Conservation (phyloP, 1,284 basidiomycete species). For the Cryptococcus sp. region DNA sequence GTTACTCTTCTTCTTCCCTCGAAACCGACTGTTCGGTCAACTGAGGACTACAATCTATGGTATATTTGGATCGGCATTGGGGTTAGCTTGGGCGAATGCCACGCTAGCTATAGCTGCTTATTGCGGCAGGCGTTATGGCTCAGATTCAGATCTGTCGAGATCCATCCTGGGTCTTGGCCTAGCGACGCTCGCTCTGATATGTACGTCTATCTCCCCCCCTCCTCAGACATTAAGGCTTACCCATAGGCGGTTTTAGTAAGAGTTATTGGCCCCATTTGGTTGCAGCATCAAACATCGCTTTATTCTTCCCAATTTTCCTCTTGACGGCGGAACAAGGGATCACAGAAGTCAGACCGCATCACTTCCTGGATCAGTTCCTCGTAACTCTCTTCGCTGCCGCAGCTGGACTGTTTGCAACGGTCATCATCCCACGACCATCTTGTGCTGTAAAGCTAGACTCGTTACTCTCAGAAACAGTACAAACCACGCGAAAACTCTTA, state of each 20-base stretch:
- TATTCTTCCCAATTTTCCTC: slow-evolving; percentile 46
- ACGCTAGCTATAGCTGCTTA: slow-evolving; percentile 38
- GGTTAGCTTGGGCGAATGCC: slow-evolving; percentile 36
- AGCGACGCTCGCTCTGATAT: slow-evolving; percentile 31
- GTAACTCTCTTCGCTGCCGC: slow-evolving; percentile 38
- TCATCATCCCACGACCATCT: slow-evolving; percentile 27
- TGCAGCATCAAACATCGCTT: slow-evolving; percentile 36
- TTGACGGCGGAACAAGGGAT: slow-evolving; percentile 34
- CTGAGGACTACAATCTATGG: slow-evolving; percentile 23
- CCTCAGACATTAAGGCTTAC: slow-evolving; percentile 22
- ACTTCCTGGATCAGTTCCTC: slow-evolving; percentile 40
- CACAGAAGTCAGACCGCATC: slow-evolving; percentile 8
- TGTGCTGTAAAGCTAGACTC: slow-evolving; percentile 21
- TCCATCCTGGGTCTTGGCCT: slow-evolving; percentile 37
- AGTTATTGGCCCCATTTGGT: slow-evolving; percentile 37
- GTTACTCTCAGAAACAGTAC: slow-evolving; percentile 17
- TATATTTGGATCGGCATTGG: slow-evolving; percentile 29
- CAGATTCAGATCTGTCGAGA: slow-evolving; percentile 28
- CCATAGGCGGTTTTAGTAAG: slow-evolving; percentile 37
- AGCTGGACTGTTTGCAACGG: slow-evolving; percentile 30
- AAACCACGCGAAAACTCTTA: slow-evolving; percentile 24
- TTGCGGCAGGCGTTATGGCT: slow-evolving; percentile 27
- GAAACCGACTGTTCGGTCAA: slow-evolving; percentile 14
- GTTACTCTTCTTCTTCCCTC: slow-evolving; percentile 47
- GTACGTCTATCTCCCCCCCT: slow-evolving; percentile 31